Conservation (phyloP, 768 basidiomycete species). For the Russula compacta region DNA sequence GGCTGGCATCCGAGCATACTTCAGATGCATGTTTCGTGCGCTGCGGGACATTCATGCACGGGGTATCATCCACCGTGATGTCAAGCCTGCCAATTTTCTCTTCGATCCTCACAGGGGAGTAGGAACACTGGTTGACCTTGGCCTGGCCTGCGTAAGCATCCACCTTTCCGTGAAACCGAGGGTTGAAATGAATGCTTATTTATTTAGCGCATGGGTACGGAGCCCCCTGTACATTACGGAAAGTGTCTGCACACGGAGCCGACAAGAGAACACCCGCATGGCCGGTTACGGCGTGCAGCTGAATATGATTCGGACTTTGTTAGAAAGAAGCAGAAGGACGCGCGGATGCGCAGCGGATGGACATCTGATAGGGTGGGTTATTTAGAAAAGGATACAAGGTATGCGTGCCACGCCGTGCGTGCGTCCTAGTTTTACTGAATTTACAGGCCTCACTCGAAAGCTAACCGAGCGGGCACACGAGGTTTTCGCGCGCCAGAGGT, state of each 20-base stretch:
- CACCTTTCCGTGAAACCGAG: background rate
- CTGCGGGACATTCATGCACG: slow-evolving; percentile 81
- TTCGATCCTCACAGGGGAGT: slow-evolving; percentile 77
- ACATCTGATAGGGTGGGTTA: slow-evolving; percentile 70
- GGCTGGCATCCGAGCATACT: slow-evolving; percentile 72
- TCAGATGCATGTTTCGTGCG: slow-evolving; percentile 85
- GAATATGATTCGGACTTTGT: slow-evolving; percentile 42
- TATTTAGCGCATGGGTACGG: slow-evolving; percentile 38
- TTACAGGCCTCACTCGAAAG: slow-evolving; percentile 69
- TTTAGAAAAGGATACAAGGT: slow-evolving; percentile 68
- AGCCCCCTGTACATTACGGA: slow-evolving; percentile 38
- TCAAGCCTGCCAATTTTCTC: slow-evolving; percentile 96
- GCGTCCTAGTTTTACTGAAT: background rate
- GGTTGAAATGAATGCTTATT: background rate
- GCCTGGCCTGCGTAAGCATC: slow-evolving; percentile 79
- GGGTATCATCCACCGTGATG: slow-evolving; percentile 89
- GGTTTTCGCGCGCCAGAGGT: slow-evolving; percentile 98
- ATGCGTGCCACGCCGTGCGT: slow-evolving; percentile 12
- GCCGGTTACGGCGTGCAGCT: slow-evolving; percentile 37
- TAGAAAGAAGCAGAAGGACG: slow-evolving; percentile 51
- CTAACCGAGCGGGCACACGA: slow-evolving; percentile 93
- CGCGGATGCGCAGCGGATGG: slow-evolving; percentile 42
- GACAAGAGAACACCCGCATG: slow-evolving; percentile 56
- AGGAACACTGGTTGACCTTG: slow-evolving; percentile 91
- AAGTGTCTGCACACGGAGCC: slow-evolving; percentile 75